Evolutionary conservation across 140 eudicot species (phyloP).

Genomic region (Anethum foeniculum): DNA sequence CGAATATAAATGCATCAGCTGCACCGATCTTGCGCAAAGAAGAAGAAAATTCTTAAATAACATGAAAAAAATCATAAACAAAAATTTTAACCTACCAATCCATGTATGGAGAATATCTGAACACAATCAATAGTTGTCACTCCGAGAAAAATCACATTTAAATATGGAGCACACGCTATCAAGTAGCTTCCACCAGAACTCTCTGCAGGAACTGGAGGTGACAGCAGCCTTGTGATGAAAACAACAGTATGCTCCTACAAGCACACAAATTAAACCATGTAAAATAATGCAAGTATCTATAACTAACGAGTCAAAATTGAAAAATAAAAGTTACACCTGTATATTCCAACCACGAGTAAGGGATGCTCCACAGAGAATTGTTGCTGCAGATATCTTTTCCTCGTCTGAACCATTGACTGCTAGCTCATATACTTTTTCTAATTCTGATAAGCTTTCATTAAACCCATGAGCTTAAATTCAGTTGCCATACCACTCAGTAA

Average conservation of each 20-base stretch:
- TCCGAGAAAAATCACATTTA: conserved; percentile 79
- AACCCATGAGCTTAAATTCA: conserved; percentile 58
- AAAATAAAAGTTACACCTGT: conserved; percentile 40
- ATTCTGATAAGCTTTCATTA: conserved; percentile 90
- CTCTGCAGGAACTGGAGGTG: conserved; percentile 75
- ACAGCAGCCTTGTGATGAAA: conserved; percentile 59
- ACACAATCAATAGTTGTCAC: conserved; percentile 67
- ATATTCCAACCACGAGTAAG: conserved; percentile 93
- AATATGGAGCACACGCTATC: conserved; percentile 60
- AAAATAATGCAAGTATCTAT: background rate
- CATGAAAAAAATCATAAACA: background rate
- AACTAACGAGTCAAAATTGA: background rate
- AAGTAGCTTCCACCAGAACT: conserved; percentile 78
- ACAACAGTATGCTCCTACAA: conserved; percentile 73
- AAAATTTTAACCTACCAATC: conserved; percentile 60
- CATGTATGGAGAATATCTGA: conserved; percentile 85
- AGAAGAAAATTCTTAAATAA: background rate
- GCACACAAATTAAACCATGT: conserved; percentile 11
- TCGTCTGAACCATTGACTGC: conserved; percentile 76
- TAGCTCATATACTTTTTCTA: conserved; percentile 78
- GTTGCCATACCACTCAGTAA: conserved; percentile 35
- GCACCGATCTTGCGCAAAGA: background rate
- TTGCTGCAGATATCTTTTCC: conserved; percentile 85
- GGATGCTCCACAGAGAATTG: conserved; percentile 87
- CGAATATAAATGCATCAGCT: background rate